Percentiles rank a stretch among this genome's conserved stretches.
phyloP scores from a whole-genome alignment of 805 yeast species.

The Lipomyces sp. region DNA sequence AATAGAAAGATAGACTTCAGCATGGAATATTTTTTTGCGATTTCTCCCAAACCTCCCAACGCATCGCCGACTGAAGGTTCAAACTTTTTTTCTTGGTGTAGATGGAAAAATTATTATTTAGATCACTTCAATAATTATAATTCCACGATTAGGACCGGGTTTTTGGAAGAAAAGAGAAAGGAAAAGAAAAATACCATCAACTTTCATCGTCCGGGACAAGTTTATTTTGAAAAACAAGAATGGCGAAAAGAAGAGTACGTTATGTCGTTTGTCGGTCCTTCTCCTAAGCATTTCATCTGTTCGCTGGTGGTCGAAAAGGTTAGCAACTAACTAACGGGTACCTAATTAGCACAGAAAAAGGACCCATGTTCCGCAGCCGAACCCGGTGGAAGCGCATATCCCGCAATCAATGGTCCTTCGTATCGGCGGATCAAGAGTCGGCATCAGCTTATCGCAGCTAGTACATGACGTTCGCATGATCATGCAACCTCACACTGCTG shows the following conservation, averaged over 20 bases:
- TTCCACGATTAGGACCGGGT: background rate
- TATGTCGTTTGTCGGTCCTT: background rate
- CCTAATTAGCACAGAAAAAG: constrained; percentile 69
- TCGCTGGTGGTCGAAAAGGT: too few relatives aligned
- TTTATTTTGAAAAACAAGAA: constrained; percentile 32
- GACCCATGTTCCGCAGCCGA: constrained; percentile 73
- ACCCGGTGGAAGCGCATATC: constrained; percentile 67
- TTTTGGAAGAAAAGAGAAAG: background rate
- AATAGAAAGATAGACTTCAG: background rate
- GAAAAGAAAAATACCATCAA: too few relatives aligned
- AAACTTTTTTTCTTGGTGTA: constrained; percentile 2
- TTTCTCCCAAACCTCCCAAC: constrained; percentile 18
- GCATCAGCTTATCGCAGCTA: constrained; percentile 80
- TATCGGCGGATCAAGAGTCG: constrained; percentile 74
- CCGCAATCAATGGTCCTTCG: constrained; percentile 95
- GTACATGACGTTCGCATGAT: constrained; percentile 85
- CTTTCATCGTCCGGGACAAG: background rate
- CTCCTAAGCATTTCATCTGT: background rate
- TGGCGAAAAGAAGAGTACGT: constrained; percentile 61
- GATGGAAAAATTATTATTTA: constrained; percentile 7
- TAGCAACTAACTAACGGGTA: too few relatives aligned
- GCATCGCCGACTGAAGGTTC: background rate
- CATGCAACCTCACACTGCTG: constrained; percentile 97
- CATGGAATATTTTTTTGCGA: background rate
- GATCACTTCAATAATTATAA: background rate